Conservation (phyloP, 2,329 filamentous ascomycete species). For the Aspergillus luchuensis region DNA sequence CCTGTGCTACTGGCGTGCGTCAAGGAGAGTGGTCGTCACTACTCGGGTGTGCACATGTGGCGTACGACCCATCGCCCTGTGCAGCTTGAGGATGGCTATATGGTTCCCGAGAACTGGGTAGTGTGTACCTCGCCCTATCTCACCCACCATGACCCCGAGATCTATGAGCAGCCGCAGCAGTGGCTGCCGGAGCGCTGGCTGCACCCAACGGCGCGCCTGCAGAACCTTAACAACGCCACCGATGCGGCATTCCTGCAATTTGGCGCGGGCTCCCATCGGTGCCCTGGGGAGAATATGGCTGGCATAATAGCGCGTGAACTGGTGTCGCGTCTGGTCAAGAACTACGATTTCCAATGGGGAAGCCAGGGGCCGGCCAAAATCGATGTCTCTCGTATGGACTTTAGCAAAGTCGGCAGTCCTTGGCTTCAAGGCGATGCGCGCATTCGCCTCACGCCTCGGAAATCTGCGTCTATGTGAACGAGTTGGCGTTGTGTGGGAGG, state of each 20-base stretch:
- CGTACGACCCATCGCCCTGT: conserved; percentile 1
- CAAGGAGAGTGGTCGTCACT: conserved; percentile 5
- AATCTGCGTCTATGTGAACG: neutral
- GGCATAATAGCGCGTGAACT: neutral
- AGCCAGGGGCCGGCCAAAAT: neutral
- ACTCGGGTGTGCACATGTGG: neutral
- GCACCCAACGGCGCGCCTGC: neutral
- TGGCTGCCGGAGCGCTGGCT: neutral
- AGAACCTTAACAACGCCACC: neutral
- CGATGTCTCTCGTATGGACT: neutral
- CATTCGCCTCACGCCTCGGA: neutral
- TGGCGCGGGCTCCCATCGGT: neutral
- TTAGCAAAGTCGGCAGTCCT: conserved; percentile 10
- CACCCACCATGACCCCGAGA: conserved; percentile 1
- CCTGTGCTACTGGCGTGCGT: neutral
- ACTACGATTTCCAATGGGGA: conserved; percentile 2
- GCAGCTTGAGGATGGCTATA: neutral
- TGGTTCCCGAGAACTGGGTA: neutral
- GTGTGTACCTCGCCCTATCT: conserved; percentile 5
- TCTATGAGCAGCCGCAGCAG: neutral
- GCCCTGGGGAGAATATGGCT: conserved; percentile 7
- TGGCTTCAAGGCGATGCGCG: conserved; percentile 6
- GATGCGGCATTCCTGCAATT: conserved; percentile 1
- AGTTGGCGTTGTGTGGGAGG: neutral
- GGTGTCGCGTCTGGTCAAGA: neutral